Evolutionary conservation across 2,329 filamentous ascomycete species (phyloP).

Genomic region (Cordyceps farinosa): DNA sequence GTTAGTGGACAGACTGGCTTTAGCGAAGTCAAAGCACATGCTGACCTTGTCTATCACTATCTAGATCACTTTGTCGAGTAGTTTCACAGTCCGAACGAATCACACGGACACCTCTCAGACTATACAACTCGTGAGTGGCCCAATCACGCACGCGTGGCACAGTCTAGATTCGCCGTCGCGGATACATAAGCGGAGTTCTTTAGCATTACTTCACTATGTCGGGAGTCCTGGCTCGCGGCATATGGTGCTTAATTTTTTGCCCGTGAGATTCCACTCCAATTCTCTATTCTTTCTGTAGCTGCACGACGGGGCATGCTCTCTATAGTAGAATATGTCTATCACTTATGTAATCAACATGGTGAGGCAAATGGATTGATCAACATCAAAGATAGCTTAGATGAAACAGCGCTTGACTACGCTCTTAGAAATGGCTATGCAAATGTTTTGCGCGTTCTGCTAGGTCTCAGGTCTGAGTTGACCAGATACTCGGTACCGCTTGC

Average conservation of each 20-base stretch:
- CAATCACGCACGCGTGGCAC: conserved; percentile 14
- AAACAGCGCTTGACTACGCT: conserved; percentile 9
- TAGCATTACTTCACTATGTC: conserved; percentile 5
- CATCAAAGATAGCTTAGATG: background rate
- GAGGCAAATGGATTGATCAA: background rate
- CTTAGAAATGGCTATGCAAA: background rate
- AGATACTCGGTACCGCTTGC: background rate
- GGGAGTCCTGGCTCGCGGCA: background rate
- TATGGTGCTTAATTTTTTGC: background rate
- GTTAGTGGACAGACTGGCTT: background rate
- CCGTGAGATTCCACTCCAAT: background rate
- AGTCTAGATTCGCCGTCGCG: conserved; percentile 9
- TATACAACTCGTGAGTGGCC: conserved; percentile 15
- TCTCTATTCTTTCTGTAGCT: conserved; percentile 19
- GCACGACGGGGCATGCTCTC: conserved; percentile 15
- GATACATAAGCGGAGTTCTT: conserved; percentile 15
- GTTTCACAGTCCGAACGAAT: background rate
- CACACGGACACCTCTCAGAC: background rate
- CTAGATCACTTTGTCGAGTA: background rate
- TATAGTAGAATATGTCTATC: conserved; percentile 11
- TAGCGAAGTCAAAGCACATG: background rate
- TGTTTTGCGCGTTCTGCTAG: background rate
- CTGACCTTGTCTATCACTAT: background rate
- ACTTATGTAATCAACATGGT: background rate
- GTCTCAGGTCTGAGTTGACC: background rate